Evolutionary conservation across 2,329 filamentous ascomycete genomes (phyloP), one percentile per base, ranked within the genome.

Genomic region (Beauveria pseudobassiana): DNA sequence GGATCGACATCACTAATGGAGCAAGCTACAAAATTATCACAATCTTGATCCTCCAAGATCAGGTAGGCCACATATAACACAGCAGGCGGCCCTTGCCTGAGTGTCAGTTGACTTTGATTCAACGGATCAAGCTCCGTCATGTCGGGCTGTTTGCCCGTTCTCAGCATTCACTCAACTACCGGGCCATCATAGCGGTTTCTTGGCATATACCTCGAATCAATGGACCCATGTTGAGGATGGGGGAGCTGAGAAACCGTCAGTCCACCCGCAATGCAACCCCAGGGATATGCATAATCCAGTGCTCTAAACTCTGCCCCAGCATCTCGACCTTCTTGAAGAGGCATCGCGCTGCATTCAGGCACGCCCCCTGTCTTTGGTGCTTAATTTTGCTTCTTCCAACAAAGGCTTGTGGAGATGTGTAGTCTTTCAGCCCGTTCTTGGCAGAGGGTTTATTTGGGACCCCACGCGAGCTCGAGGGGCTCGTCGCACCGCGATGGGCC

Each of bases 231-330:
- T 48, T 30, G 18, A 5, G 2, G 26, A 34, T n/a, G 20, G 56
- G 56, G 56, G 56, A 59, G 48, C 56, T 59, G 56, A 58, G 43
- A 59, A n/a, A 51, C 9, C 14, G 51, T 18, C 26, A 59, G 56
- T 30, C 56, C 56, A 59, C 56, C 46, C 22, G 24, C 56, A 12
- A 51, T 59, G 56, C 56, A 59, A 59, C 56, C 46, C 26, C 22
- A 50, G 24, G 9, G 30, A 59, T 51, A 51, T 51, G 56, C 56
- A 59, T 58, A 59, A 49, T 12, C 3, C 56, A 34, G 24, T 43
- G 51, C 22, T 30, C 22, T 30, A 43, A 42, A 40, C 8, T 26
- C 7, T 4, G 18, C n/a, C 14, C 4, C 1, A 24, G 16, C 20
- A 56, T 40, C 43, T 58, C 30, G 45, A 40, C 55, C 55, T 58